Evolutionary conservation across 2,329 filamentous ascomycete genomes (phyloP).

Genomic region (Alternaria sp.): DNA sequence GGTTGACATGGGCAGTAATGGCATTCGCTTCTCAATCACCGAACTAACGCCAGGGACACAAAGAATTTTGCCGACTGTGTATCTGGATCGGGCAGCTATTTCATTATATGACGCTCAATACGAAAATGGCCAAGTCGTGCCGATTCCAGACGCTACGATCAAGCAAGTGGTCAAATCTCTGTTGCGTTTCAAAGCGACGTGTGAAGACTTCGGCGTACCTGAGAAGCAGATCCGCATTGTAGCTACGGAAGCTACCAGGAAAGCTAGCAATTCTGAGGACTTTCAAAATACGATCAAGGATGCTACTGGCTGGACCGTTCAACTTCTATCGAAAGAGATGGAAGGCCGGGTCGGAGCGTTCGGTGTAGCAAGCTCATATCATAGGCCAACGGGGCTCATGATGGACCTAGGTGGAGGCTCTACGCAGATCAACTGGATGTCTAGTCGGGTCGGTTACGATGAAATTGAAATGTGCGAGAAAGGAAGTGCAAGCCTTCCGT

Average conservation of each 20-base stretch:
- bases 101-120: slow-evolving; percentile 85
- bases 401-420: slow-evolving; percentile 86
- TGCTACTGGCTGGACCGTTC: slow-evolving; percentile 73
- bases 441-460: slow-evolving; percentile 56
- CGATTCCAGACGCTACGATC: slow-evolving; percentile 70
- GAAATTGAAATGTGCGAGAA: slow-evolving; percentile 47
- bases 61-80: slow-evolving; percentile 79
- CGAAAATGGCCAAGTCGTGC: slow-evolving; percentile 53
- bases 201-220: slow-evolving; percentile 73
- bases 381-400: slow-evolving; percentile 76
- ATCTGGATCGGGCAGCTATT: slow-evolving; percentile 79
- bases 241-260: slow-evolving; percentile 89
- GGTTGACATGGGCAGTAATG: slow-evolving; percentile 69
- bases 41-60: slow-evolving; percentile 75
- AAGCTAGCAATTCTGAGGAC: slow-evolving; percentile 74
- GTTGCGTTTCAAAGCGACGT: slow-evolving; percentile 75
- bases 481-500: slow-evolving; percentile 72
- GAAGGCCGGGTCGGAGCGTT: slow-evolving; percentile 85
- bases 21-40: slow-evolving; percentile 90
- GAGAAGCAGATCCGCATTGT: slow-evolving; percentile 74
- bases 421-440: slow-evolving; percentile 75
- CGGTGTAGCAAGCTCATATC: slow-evolving; percentile 80
- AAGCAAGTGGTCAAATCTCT: slow-evolving; percentile 71
- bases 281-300: slow-evolving; percentile 72
- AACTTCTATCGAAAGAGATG: slow-evolving; percentile 78